Percentiles rank a stretch among this genome's conserved stretches.
Conservation (phyloP, 495 filamentous ascomycete genomes). For the Bacidia gigantensis region DNA sequence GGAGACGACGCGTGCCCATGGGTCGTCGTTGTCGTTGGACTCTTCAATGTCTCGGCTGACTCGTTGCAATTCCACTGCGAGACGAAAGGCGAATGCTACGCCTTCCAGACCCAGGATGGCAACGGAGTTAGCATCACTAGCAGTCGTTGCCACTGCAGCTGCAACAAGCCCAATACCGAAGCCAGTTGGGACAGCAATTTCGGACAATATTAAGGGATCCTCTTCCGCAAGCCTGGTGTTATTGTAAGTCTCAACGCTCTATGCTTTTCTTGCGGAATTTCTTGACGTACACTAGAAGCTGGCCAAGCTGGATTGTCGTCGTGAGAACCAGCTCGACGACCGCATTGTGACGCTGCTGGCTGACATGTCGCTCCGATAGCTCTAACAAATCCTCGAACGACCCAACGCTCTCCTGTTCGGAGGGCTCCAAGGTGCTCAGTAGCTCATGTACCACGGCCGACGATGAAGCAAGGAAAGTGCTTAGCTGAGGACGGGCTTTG, state of each 20-base stretch:
- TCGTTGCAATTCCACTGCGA: conserved; percentile 3
- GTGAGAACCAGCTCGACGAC: conserved; percentile 9
- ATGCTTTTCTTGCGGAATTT: not conserved
- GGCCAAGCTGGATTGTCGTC: conserved; percentile 7
- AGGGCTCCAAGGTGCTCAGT: no score
- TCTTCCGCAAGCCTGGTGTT: conserved; percentile 10
- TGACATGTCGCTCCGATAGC: conserved; percentile 12
- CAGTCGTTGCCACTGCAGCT: conserved; percentile 9
- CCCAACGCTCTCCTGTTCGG: no score
- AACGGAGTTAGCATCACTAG: conserved; percentile 5
- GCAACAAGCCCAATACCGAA: conserved; percentile 16
- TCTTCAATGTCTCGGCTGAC: not conserved
- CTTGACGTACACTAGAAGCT: conserved; percentile 10
- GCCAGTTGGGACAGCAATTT: not conserved
- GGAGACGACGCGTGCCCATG: conserved; percentile 12
- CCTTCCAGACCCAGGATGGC: conserved; percentile 8
- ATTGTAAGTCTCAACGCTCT: not conserved
- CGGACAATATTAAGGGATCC: conserved; percentile 8
- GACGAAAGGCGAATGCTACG: conserved; percentile 8
- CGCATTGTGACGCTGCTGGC: conserved; percentile 1
- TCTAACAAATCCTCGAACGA: no score
- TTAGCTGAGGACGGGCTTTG: no score
- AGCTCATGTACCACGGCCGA: no score
- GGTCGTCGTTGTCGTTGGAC: conserved; percentile 6
- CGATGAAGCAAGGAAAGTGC: no score